Conservation (phyloP, 2,329 filamentous ascomycete genomes). For the Aspergillus pseudoglaucus region DNA sequence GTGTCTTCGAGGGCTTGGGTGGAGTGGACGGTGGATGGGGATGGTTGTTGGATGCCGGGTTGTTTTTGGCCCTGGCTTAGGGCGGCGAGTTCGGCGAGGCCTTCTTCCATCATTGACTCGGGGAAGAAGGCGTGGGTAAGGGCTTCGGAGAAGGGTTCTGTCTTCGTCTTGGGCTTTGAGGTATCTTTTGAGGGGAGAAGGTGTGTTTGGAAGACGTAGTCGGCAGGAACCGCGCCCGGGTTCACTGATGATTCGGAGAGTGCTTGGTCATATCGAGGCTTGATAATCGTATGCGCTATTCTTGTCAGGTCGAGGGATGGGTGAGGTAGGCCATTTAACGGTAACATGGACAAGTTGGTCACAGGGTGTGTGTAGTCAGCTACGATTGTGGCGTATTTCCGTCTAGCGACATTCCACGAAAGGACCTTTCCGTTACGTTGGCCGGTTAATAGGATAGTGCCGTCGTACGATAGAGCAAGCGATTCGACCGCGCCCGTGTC, state of each 20-base stretch:
- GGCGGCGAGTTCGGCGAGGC: constrained; percentile 32
- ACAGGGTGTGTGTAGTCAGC: constrained; percentile 72
- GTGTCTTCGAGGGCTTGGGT: constrained; percentile 7
- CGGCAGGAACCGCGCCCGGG: constrained; percentile 34
- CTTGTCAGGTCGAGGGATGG: constrained; percentile 37
- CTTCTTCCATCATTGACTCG: constrained; percentile 33
- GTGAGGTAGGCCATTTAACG: constrained; percentile 48
- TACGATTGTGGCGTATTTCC: constrained; percentile 60
- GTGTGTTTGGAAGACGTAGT: constrained; percentile 38
- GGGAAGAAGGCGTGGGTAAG: constrained; percentile 36
- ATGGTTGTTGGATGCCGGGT: constrained; percentile 10
- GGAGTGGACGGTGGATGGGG: background rate
- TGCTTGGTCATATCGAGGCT: constrained; percentile 54
- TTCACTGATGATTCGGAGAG: constrained; percentile 29
- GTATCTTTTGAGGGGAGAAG: constrained; percentile 16
- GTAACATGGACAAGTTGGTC: constrained; percentile 71
- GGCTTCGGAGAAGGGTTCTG: constrained; percentile 28
- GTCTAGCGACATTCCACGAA: constrained; percentile 70
- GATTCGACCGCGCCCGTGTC: constrained; percentile 63
- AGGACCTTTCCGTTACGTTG: constrained; percentile 73
- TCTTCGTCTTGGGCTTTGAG: constrained; percentile 5
- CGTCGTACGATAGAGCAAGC: constrained; percentile 72
- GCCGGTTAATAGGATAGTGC: constrained; percentile 70
- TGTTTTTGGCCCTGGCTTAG: constrained; percentile 17
- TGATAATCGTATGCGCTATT: constrained; percentile 59